Percentiles rank a stretch among this genome's conserved stretches.
Evolutionary conservation across 805 yeast genomes (phyloP).

Genomic region (Monosporozyma aerobia): DNA sequence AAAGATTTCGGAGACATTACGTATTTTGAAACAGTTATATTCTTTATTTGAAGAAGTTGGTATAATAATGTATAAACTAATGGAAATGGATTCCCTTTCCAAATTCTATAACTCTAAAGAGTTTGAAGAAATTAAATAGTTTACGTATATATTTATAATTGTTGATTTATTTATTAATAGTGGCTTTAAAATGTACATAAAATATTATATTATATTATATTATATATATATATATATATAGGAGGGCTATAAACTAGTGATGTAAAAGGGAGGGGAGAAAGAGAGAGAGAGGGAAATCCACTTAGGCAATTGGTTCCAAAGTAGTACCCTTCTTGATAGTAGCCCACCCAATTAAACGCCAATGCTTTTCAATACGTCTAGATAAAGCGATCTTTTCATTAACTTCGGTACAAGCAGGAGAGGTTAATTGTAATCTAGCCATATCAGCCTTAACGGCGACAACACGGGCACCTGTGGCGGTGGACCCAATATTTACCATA

Average conservation of each 20-base stretch:
- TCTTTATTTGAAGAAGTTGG: slow-evolving; percentile 43
- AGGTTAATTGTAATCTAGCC: slow-evolving; percentile 94
- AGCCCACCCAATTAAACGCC: slow-evolving; percentile 99
- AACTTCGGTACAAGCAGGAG: slow-evolving; percentile 98
- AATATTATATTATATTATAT: too few species aligned
- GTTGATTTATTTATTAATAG: not conserved
- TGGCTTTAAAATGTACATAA: not conserved
- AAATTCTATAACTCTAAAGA: slow-evolving; percentile 46
- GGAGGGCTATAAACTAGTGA: not conserved
- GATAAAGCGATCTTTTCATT: slow-evolving; percentile 97
- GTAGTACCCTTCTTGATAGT: slow-evolving; percentile 91
- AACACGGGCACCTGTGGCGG: slow-evolving; percentile 99
- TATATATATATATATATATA: not conserved
- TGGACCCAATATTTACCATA: slow-evolving; percentile 98
- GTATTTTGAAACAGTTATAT: slow-evolving; percentile 31
- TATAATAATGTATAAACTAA: slow-evolving; percentile 43
- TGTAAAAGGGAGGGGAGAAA: not conserved
- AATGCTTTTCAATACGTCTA: slow-evolving; percentile 98
- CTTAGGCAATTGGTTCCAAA: slow-evolving; percentile 55
- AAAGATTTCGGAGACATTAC: slow-evolving; percentile 22
- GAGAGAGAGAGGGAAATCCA: not conserved
- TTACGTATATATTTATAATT: not conserved
- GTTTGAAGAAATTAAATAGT: slow-evolving; percentile 22
- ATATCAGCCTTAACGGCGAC: slow-evolving; percentile 97
- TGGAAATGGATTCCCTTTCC: slow-evolving; percentile 68